Conservation (phyloP, 176 grass and related monocot genomes). For the Saccharum spontaneum region DNA sequence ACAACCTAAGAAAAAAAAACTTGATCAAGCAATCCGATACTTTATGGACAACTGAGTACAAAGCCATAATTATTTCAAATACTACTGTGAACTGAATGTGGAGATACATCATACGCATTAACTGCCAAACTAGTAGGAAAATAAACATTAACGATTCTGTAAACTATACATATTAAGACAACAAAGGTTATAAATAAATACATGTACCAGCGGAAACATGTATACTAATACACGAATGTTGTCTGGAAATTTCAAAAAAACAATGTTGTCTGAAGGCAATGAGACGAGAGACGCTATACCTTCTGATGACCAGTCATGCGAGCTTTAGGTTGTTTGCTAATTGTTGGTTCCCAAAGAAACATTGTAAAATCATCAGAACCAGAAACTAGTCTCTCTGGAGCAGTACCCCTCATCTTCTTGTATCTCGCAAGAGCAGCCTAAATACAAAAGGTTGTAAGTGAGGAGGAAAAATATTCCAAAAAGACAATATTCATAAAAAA, state of each 20-base stretch:
- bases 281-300: slow-evolving; percentile 38
- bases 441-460: slow-evolving; percentile 12
- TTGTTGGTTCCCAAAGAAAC: slow-evolving; percentile 93
- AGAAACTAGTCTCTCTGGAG: slow-evolving; percentile 91
- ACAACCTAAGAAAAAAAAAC: not conserved
- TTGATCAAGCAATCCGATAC: not conserved
- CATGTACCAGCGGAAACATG: not conserved
- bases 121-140: not conserved
- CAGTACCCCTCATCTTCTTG: slow-evolving; percentile 79
- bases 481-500: not conserved
- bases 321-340: slow-evolving; percentile 74
- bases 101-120: not conserved
- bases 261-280: not conserved
- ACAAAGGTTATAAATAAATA: not conserved
- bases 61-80: slow-evolving; percentile 12
- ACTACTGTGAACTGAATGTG: not conserved
- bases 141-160: not conserved
- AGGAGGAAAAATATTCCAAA: slow-evolving; percentile 7
- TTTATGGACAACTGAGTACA: not conserved
- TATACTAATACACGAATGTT: not conserved
- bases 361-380: slow-evolving; percentile 97
- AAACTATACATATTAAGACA: not conserved
- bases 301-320: slow-evolving; percentile 99
- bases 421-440: slow-evolving; percentile 89
- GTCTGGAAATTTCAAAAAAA: not conserved